Conservation (phyloP, 2,329 filamentous ascomycete genomes). For the Aureobasidium zeae region DNA sequence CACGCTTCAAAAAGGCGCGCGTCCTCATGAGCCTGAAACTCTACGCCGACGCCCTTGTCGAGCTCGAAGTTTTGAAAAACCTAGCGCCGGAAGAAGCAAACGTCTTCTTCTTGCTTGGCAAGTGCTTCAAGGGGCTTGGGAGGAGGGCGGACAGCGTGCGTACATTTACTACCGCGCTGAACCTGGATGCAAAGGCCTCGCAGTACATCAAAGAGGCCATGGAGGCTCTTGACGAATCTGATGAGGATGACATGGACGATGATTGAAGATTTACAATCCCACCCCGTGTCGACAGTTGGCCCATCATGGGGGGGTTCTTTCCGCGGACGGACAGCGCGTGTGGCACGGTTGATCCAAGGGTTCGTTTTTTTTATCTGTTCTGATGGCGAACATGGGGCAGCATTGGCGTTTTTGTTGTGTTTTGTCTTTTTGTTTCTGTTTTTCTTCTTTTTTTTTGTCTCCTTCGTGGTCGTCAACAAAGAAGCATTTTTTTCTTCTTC, state of each 20-base stretch:
- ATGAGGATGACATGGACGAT: slow-evolving; percentile 53
- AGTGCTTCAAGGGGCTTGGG: slow-evolving; percentile 53
- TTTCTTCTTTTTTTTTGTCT: too few species aligned
- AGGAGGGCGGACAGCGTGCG: slow-evolving; percentile 68
- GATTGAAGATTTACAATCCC: slow-evolving; percentile 19
- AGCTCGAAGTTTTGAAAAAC: slow-evolving; percentile 82
- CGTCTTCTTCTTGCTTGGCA: slow-evolving; percentile 88
- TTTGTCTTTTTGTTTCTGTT: too few species aligned
- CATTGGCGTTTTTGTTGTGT: too few species aligned
- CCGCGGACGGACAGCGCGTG: too few species aligned
- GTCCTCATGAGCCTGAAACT: slow-evolving; percentile 67
- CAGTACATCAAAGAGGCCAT: slow-evolving; percentile 95
- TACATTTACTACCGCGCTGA: slow-evolving; percentile 89
- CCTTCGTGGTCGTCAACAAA: too few species aligned
- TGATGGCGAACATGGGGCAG: too few species aligned
- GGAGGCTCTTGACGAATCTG: slow-evolving; percentile 76
- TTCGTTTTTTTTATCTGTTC: too few species aligned
- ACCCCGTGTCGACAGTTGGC: too few species aligned
- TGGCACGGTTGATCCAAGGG: too few species aligned
- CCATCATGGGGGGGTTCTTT: too few species aligned
- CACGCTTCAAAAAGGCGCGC: slow-evolving; percentile 86
- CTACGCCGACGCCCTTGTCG: slow-evolving; percentile 63
- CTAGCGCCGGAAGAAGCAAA: slow-evolving; percentile 90
- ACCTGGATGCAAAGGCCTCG: slow-evolving; percentile 93
- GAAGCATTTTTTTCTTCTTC: too few species aligned